A percentile compares a stretch with the other conserved stretches of the same genome.
Evolutionary conservation across 2,329 filamentous ascomycete genomes (phyloP).

Genomic region (Cladorrhinum sp.): DNA sequence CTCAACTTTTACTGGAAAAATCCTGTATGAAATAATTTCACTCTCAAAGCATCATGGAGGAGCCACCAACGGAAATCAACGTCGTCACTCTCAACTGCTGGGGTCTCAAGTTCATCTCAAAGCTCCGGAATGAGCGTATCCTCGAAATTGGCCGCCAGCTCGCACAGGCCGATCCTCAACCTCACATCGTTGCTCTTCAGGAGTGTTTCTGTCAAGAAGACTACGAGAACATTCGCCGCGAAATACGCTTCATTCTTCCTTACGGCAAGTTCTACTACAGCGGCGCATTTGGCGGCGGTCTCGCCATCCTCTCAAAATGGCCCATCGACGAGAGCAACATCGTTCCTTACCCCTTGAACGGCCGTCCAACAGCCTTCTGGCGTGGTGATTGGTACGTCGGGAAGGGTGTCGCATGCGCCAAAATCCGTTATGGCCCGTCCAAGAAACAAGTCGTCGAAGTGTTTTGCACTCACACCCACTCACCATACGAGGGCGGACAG

Average conservation of each 20-base stretch:
- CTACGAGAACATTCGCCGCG: conserved; percentile 72
- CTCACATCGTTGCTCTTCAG: conserved; percentile 88
- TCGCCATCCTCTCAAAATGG: conserved; percentile 88
- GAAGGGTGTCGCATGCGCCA: conserved; percentile 84
- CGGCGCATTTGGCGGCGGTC: conserved; percentile 83
- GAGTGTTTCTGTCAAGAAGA: conserved; percentile 91
- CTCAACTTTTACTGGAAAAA: too few species aligned
- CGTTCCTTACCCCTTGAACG: conserved; percentile 85
- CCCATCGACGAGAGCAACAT: conserved; percentile 88
- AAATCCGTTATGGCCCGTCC: conserved; percentile 66
- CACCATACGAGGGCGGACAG: conserved; percentile 73
- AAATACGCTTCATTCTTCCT: conserved; percentile 72
- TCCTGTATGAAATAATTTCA: too few species aligned
- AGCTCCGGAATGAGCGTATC: conserved; percentile 73
- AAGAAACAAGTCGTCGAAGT: conserved; percentile 73
- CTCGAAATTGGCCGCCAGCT: conserved; percentile 80
- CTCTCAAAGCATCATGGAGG: conserved; percentile 22
- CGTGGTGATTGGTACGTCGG: conserved; percentile 95
- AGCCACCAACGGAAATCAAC: conserved; percentile 61
- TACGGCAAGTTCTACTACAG: conserved; percentile 91
- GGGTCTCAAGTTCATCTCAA: conserved; percentile 86
- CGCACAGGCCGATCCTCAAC: conserved; percentile 62
- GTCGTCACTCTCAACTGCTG: conserved; percentile 94
- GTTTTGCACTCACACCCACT: conserved; percentile 88
- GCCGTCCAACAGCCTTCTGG: conserved; percentile 88